Base-by-base conservation (phyloP, 768 basidiomycete species). In the Serendipita sp. region DNA sequence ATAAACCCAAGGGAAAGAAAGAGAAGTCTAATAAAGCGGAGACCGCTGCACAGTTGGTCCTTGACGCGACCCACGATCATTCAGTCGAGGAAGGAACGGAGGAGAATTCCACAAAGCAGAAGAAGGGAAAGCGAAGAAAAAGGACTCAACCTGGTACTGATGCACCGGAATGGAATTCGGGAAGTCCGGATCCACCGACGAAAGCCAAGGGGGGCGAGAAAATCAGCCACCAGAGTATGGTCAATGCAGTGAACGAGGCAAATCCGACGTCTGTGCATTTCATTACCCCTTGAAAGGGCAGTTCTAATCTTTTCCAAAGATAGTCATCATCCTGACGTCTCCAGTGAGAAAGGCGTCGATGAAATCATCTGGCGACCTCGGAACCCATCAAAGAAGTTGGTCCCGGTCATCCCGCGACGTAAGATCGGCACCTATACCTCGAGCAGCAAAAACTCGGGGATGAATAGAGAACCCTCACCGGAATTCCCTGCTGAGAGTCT, bases 181-280 rank as follows among this genome's bases (percentile, higher is more conserved):
- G 30, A 9, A 68, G 67, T 53, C 68, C 68, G 26, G 56, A 26
- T 60, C n/a, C 62, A 61, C 17, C n/a, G 33, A 24, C 64, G 60
- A 2, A 13, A 56, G 42, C 24, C 53, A 33, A 51, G 64, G 64
- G 38, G 38, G 7, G 5, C 38, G 38, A 7, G 38, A 38, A 5
- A 38, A 38, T 14, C 5, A 38, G 38, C 24, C 64, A 44, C 58
- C 51, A 62, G 64, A 63, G n/a, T n/a, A n/a, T n/a, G n/a, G n/a
- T 0, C 13, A 33, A 65, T 16, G 20, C 17, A 13, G 44, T 16
- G 24, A 48, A 61, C 2, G 26, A 20, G 4, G 20, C 62, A 28
- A 31, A 24, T 24, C 2, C 24, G 26, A 28, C 34, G 65, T 63
- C 61, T 66, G 64, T 30, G n/a, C 24, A 2, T 61, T 61, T 48